Base-by-base conservation (phyloP, 495 filamentous ascomycete genomes). In the Arthonia radiata region DNA sequence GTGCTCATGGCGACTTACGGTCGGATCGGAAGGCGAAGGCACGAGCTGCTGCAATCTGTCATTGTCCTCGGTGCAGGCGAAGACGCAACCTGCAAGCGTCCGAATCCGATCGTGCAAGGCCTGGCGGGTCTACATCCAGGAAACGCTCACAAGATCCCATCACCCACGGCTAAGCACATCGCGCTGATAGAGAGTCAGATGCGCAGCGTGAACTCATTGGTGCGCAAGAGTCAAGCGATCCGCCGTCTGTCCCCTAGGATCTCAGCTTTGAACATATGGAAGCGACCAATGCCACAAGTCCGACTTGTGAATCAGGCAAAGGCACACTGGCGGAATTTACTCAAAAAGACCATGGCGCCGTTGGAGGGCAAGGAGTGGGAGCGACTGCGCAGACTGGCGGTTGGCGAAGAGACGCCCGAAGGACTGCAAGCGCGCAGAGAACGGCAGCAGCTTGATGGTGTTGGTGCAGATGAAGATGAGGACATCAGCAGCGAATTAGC, bases 1-100 rank as follows among this genome's bases (percentile, higher is more conserved):
- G 53, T 92, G 7, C 44, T 92, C 13, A 36, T 57, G 4, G 36
- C 59, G 24, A 62, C 71, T 15, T 86, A 89, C 44, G 86, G 80
- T 2, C 67, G 83, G 16, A 46, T 48, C 2, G 82, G 83, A 10
- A 63, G 50, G 36, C 61, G 74, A 23, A 56, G 69, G 25, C 64
- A 71, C 18, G 47, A 70, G 23, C 49, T 91, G 14, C 29, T 77
- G 15, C 22, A 43, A 1, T 37, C 53, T 0, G 33, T 81, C 16
- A 33, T 66, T 12, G 29, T 46, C 6, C 49, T 57, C 0, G 23
- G 33, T 12, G 38, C 57, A 4, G 46, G 41, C 5, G 46, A 43
- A 19, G 34, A 53, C n/a, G 40, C 47, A 11, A 24, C 15, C 22
- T 12, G 25, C 24, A 30, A 28, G 17, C 17, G 34, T 37, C 1